A percentile compares a stretch with the other conserved stretches of the same genome.
Evolutionary conservation across 2,329 filamentous ascomycete species (phyloP).

Genomic region (Clonostachys rosea): DNA sequence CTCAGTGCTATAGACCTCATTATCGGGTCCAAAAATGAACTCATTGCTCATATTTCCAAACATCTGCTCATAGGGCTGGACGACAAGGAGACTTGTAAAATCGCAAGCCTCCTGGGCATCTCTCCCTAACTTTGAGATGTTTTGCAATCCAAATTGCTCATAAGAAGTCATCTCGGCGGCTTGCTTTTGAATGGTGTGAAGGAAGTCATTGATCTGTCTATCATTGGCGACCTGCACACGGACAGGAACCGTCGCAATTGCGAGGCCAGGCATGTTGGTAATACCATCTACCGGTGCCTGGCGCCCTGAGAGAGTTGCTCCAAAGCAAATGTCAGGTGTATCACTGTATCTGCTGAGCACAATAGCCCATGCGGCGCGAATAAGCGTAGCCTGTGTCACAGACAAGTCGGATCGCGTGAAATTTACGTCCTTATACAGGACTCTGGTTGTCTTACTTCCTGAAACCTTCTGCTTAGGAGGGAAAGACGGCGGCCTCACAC

Average conservation of each 20-base stretch:
- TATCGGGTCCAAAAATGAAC: not conserved
- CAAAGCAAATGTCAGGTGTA: slow-evolving; percentile 2
- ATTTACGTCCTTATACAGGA: not conserved
- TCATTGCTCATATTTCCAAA: not conserved
- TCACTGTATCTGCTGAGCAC: not conserved
- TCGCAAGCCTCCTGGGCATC: slow-evolving; percentile 1
- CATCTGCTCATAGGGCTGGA: slow-evolving; percentile 11
- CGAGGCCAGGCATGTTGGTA: slow-evolving; percentile 10
- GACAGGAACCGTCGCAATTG: slow-evolving; percentile 13
- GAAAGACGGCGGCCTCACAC: slow-evolving; percentile 5
- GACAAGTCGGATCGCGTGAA: not conserved
- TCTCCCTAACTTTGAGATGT: not conserved
- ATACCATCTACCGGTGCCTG: slow-evolving; percentile 10
- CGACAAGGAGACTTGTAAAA: slow-evolving; percentile 19
- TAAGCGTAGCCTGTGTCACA: slow-evolving; percentile 9
- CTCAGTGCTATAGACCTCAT: not conserved
- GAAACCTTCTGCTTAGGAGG: not conserved
- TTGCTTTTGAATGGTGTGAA: slow-evolving; percentile 7
- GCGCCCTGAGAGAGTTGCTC: slow-evolving; percentile 9
- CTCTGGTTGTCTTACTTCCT: not conserved
- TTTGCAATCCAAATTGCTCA: slow-evolving; percentile 7
- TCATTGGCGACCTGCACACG: slow-evolving; percentile 1
- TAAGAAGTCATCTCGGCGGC: slow-evolving; percentile 3
- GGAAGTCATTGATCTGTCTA: slow-evolving; percentile 2
- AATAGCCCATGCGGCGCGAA: slow-evolving; percentile 5